phyloP scores from a whole-genome alignment of 371 early-diverging fungal species.

The Lichtheimia ramosa region DNA sequence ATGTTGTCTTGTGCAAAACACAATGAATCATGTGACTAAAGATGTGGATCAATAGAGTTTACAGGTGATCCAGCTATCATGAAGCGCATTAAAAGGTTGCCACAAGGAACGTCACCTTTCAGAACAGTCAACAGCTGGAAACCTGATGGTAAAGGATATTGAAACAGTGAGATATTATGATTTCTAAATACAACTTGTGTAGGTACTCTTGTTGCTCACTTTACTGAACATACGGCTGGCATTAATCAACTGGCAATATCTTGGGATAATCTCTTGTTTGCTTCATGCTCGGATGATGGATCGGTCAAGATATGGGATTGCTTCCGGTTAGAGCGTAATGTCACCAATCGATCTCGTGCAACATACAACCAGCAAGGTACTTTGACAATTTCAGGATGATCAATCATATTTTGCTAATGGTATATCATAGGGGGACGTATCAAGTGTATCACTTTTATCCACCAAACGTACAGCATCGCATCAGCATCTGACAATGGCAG shows the following conservation, averaged over 20 bases:
- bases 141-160: slow-evolving; percentile 36
- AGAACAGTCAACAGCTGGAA: slow-evolving; percentile 41
- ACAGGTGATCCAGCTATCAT: slow-evolving; percentile 37
- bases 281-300: slow-evolving; percentile 83
- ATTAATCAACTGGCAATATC: slow-evolving; percentile 76
- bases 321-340: slow-evolving; percentile 77
- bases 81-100: slow-evolving; percentile 37
- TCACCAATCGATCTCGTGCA: slow-evolving; percentile 78
- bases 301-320: slow-evolving; percentile 90
- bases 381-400: background rate
- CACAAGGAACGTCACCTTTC: slow-evolving; percentile 34
- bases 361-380: slow-evolving; percentile 73
- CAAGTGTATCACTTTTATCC: slow-evolving; percentile 77
- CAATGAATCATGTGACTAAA: background rate
- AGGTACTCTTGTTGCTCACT: slow-evolving; percentile 76
- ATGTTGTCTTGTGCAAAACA: background rate
- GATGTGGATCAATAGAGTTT: slow-evolving; percentile 29
- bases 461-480: slow-evolving; percentile 79
- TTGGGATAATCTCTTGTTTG: slow-evolving; percentile 82
- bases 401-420: background rate
- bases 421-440: slow-evolving; percentile 68
- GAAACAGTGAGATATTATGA: background rate
- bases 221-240: slow-evolving; percentile 82
- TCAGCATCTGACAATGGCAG: slow-evolving; percentile 85
- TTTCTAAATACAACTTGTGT: slow-evolving; percentile 7